A percentile compares a stretch with the other conserved stretches of the same genome.
These are phyloP conservation scores for Melastoma candidum DNA, from an alignment of 441 rosid genomes.

Conservation along the genomic window DNA sequence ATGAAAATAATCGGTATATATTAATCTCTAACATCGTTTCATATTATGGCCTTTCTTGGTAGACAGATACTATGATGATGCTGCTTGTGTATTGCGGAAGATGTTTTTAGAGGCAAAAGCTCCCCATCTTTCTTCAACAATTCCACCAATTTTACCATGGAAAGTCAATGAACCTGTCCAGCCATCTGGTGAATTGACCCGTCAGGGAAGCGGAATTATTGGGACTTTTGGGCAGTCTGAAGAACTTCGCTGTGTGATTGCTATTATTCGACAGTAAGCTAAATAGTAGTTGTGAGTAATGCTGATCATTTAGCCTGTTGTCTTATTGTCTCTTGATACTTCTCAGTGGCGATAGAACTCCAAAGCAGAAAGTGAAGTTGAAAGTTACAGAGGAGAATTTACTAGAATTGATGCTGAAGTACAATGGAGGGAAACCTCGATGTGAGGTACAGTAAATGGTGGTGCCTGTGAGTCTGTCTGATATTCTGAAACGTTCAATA, in stretches of 20 bases:
- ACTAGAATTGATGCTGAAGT: conserved; percentile 88
- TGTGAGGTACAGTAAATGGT: conserved; percentile 50
- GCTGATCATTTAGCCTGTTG: too few species aligned
- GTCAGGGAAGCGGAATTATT: conserved; percentile 98
- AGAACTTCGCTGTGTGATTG: conserved; percentile 98
- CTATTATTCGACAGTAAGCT: conserved; percentile 92
- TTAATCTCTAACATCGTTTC: too few species aligned
- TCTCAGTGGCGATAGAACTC: conserved; percentile 98
- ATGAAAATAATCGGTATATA: too few species aligned
- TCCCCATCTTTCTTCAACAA: conserved; percentile 90
- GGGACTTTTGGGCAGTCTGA: conserved; percentile 96
- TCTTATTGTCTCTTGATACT: conserved; percentile 11
- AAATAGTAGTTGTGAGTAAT: neutral
- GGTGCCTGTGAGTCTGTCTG: too few species aligned
- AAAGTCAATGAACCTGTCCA: conserved; percentile 80
- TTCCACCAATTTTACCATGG: conserved; percentile 98
- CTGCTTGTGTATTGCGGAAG: conserved; percentile 97
- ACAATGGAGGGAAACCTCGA: conserved; percentile 98
- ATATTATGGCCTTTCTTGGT: too few species aligned
- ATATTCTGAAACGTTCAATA: too few species aligned
- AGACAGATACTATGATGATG: conserved; percentile 89
- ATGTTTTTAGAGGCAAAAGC: conserved; percentile 99
- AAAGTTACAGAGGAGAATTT: conserved; percentile 97
- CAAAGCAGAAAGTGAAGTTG: conserved; percentile 99
- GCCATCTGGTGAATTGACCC: conserved; percentile 83